phyloP scores from a whole-genome alignment of 768 basidiomycete genomes.

The Mycena chlorophos region DNA sequence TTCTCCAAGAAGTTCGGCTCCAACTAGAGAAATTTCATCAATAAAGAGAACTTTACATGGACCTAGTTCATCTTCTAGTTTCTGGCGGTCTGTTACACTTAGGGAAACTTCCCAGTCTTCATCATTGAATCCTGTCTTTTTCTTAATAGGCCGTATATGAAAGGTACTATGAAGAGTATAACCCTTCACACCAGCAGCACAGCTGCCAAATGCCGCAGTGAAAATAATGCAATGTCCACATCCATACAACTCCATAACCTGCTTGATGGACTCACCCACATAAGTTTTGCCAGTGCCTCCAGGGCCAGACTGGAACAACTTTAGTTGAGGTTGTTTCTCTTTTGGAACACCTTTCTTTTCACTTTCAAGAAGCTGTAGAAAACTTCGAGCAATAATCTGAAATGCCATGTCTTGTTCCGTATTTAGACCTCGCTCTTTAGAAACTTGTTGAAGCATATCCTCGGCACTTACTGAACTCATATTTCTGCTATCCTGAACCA shows the following conservation, averaged over 20 bases:
- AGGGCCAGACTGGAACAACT: constrained; percentile 21
- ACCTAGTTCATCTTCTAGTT: background rate
- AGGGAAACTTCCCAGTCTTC: background rate
- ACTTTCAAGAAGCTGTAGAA: background rate
- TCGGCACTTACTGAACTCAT: background rate
- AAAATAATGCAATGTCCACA: constrained; percentile 13
- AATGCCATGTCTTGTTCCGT: background rate
- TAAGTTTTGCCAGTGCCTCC: constrained; percentile 37
- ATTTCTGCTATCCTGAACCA: background rate
- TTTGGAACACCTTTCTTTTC: constrained; percentile 1
- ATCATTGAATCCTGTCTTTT: background rate
- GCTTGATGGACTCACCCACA: constrained; percentile 27
- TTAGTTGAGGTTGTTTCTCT: constrained; percentile 17
- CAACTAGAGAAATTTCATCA: too few species aligned
- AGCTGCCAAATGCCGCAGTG: background rate
- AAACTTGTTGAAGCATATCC: background rate
- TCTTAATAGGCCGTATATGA: background rate
- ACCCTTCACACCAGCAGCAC: background rate
- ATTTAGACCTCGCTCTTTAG: background rate
- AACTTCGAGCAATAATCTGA: background rate
- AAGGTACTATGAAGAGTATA: background rate
- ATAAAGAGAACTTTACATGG: too few species aligned
- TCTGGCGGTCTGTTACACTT: background rate
- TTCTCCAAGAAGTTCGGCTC: too few species aligned
- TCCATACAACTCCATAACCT: constrained; percentile 24